Percentiles rank a stretch among this genome's conserved stretches.
phyloP scores from a whole-genome alignment of 129 eudicot genomes.

The Glebionis coronaria region DNA sequence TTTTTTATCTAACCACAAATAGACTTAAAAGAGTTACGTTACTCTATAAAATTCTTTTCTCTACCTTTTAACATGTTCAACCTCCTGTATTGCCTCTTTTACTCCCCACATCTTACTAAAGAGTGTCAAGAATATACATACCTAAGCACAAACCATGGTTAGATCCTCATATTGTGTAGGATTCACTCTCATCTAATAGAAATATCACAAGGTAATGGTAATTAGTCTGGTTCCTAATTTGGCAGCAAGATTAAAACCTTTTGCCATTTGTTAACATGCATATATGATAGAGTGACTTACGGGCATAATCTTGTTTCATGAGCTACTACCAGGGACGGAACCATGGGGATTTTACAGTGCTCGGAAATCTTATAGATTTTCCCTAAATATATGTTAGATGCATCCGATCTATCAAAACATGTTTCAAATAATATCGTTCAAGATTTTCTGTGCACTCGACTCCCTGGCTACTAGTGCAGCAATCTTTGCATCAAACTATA shows the following conservation, averaged over 20 bases:
- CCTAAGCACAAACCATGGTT: slow-evolving; percentile 99
- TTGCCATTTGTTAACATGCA: neutral
- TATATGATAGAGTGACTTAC: slow-evolving; percentile 40
- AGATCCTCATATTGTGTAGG: slow-evolving; percentile 97
- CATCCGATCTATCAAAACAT: too few relatives aligned
- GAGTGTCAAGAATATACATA: slow-evolving; percentile 19
- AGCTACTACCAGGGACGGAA: slow-evolving; percentile 99
- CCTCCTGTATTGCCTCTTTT: neutral
- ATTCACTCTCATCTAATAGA: slow-evolving; percentile 79
- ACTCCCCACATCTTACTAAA: neutral
- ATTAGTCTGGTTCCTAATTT: slow-evolving; percentile 6
- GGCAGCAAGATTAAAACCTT: neutral
- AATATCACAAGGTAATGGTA: slow-evolving; percentile 15
- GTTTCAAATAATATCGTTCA: too few relatives aligned
- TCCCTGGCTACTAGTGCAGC: too few relatives aligned
- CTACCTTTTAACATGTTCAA: neutral
- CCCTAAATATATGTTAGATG: too few relatives aligned
- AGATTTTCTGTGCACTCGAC: too few relatives aligned
- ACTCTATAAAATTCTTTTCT: too few relatives aligned
- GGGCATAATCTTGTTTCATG: too few relatives aligned
- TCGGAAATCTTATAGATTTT: too few relatives aligned
- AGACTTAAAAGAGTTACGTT: too few relatives aligned
- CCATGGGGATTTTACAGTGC: too few relatives aligned
- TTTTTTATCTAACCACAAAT: too few relatives aligned
- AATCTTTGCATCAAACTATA: too few relatives aligned